Percentiles rank a stretch among this genome's conserved stretches.
Evolutionary conservation across 139 green algal species (phyloP).

Genomic region (Picocystis salinarum): DNA sequence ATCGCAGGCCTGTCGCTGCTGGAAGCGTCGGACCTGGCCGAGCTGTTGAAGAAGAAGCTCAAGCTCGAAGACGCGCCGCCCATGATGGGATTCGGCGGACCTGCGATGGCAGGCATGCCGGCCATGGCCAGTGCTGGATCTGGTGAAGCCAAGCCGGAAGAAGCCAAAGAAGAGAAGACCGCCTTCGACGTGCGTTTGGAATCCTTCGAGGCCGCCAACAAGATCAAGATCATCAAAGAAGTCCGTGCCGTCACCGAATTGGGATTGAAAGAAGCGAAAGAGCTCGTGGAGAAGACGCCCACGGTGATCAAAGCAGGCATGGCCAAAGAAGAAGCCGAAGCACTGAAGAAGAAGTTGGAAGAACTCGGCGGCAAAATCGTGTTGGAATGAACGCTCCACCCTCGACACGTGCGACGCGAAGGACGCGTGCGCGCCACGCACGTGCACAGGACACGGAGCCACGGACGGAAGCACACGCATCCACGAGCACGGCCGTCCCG

Average conservation of each 20-base stretch:
- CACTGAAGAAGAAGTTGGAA: conserved; percentile 74
- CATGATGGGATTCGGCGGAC: conserved; percentile 4
- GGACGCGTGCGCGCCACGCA: too few species aligned
- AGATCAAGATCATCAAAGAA: conserved; percentile 99
- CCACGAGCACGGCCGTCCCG: too few species aligned
- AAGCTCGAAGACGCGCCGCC: conserved; percentile 3
- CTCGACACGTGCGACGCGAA: too few species aligned
- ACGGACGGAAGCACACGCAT: too few species aligned
- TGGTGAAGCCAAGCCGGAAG: conserved; percentile 16
- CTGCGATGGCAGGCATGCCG: not conserved
- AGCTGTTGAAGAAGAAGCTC: conserved; percentile 7
- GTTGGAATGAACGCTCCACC: too few species aligned
- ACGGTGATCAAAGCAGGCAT: conserved; percentile 66
- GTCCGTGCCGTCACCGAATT: conserved; percentile 72
- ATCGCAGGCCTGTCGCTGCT: conserved; percentile 3
- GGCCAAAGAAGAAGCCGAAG: conserved; percentile 88
- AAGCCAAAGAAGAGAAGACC: conserved; percentile 62
- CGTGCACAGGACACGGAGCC: too few species aligned
- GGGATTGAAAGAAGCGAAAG: conserved; percentile 96
- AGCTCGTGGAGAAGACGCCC: conserved; percentile 88
- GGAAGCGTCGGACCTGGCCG: conserved; percentile 3
- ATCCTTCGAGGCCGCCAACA: conserved; percentile 65
- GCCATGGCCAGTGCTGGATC: conserved; percentile 8
- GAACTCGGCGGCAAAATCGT: conserved; percentile 34
- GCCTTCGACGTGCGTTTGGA: conserved; percentile 90